A percentile compares a stretch with the other conserved stretches of the same genome.
phyloP scores from a whole-genome alignment of 2,329 filamentous ascomycete genomes.

The Pseudogymnoascus sp. region DNA sequence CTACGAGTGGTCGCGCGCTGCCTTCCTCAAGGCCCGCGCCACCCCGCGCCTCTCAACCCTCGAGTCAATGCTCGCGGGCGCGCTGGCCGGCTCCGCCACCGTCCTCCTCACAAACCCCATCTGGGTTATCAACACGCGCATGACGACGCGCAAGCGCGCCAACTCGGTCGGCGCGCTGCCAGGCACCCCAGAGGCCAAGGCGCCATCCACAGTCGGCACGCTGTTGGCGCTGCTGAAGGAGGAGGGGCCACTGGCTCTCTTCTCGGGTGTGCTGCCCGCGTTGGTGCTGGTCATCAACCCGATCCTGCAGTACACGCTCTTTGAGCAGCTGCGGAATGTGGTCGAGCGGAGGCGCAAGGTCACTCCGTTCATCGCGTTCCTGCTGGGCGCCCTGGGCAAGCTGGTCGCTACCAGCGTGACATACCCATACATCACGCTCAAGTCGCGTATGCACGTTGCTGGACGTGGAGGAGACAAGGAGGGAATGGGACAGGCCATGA shows the following conservation, averaged over 20 bases:
- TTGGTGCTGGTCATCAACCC: constrained; percentile 95
- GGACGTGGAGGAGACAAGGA: constrained; percentile 67
- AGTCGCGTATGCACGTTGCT: constrained; percentile 94
- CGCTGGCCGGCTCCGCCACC: constrained; percentile 85
- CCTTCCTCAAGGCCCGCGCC: constrained; percentile 66
- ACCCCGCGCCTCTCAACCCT: constrained; percentile 79
- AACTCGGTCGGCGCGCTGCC: constrained; percentile 36
- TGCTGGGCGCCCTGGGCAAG: constrained; percentile 88
- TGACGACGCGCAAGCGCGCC: constrained; percentile 73
- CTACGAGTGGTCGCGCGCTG: constrained; percentile 93
- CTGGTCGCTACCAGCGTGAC: constrained; percentile 88
- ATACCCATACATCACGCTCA: constrained; percentile 98
- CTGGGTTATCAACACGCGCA: constrained; percentile 97
- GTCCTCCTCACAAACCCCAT: constrained; percentile 97
- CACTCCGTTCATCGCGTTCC: constrained; percentile 79
- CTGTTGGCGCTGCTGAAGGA: constrained; percentile 71
- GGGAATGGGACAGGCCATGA: constrained; percentile 69
- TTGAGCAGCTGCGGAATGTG: constrained; percentile 93
- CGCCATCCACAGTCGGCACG: constrained; percentile 70
- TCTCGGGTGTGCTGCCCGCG: constrained; percentile 86
- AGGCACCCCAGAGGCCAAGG: constrained; percentile 38
- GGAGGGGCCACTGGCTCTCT: constrained; percentile 78
- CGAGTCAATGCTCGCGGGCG: constrained; percentile 92
- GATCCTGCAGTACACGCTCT: constrained; percentile 96
- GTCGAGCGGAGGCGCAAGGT: constrained; percentile 63